These are phyloP conservation scores for Aspergillus leporis DNA, from an alignment of 495 filamentous ascomycete genomes.

Conservation along the genomic window DNA sequence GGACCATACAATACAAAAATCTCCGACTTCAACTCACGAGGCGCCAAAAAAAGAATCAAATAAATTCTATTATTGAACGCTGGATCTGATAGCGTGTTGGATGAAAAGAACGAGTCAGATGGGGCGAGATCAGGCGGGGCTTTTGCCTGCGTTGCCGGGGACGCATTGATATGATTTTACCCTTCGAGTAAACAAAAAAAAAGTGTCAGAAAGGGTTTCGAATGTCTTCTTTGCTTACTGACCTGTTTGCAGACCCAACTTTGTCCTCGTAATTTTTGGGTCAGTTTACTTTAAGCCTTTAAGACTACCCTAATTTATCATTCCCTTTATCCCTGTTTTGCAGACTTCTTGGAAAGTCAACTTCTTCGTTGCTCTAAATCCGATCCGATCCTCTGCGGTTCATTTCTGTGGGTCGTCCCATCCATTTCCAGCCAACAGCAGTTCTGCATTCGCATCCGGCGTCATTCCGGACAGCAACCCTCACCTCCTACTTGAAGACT, in stretches of 20 bases:
- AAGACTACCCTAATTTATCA: neutral
- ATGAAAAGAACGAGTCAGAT: slow-evolving; percentile 5
- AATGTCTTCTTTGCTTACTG: slow-evolving; percentile 4
- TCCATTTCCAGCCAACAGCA: slow-evolving; percentile 19
- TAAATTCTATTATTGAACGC: neutral
- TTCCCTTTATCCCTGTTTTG: slow-evolving; percentile 8
- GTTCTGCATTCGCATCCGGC: slow-evolving; percentile 34
- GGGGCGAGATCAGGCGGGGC: slow-evolving; percentile 9
- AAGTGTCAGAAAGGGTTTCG: neutral
- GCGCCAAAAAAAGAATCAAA: neutral
- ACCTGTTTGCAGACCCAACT: neutral
- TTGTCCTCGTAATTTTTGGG: neutral
- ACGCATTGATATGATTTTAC: neutral
- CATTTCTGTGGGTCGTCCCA: slow-evolving; percentile 31
- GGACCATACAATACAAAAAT: neutral
- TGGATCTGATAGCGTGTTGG: neutral
- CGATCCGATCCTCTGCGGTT: slow-evolving; percentile 16
- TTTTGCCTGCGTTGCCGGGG: slow-evolving; percentile 13
- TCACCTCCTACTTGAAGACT: slow-evolving; percentile 28
- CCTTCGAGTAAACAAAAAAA: slow-evolving; percentile 15
- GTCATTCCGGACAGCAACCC: slow-evolving; percentile 46
- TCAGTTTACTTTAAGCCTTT: neutral
- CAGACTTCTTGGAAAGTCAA: neutral
- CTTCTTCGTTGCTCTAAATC: neutral
- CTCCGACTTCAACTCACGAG: neutral